phyloP scores from a whole-genome alignment of 2,329 filamentous ascomycete species.

The Botrytis hyacinthi region DNA sequence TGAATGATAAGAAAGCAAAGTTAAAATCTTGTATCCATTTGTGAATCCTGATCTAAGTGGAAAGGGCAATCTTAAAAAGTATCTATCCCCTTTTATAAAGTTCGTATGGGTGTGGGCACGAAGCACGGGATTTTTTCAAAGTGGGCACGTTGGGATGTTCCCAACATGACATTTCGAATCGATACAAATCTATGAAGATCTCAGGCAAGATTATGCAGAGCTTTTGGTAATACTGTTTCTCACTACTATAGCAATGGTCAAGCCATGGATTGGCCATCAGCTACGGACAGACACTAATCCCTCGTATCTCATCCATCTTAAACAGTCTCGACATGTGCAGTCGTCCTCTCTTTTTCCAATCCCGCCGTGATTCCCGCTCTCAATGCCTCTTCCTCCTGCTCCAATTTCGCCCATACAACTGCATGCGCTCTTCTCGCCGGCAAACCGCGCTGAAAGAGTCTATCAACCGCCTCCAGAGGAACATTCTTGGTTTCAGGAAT shows the following conservation, averaged over 20 bases:
- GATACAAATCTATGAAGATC: too few species aligned
- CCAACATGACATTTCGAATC: too few species aligned
- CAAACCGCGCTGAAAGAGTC: constrained; percentile 49
- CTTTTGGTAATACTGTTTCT: not conserved
- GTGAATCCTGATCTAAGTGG: too few species aligned
- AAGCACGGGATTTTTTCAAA: too few species aligned
- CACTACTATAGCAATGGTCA: not conserved
- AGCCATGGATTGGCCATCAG: not conserved
- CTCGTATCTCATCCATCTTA: not conserved
- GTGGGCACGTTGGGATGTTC: too few species aligned
- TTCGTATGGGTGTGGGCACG: too few species aligned
- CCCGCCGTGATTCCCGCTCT: constrained; percentile 26
- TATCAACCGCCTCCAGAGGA: constrained; percentile 63
- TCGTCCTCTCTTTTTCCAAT: constrained; percentile 21
- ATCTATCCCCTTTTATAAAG: too few species aligned
- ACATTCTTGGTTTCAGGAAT: constrained; percentile 66
- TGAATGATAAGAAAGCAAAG: not conserved
- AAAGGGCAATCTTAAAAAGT: too few species aligned
- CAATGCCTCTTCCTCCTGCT: constrained; percentile 30
- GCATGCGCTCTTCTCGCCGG: constrained; percentile 30
- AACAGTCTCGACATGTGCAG: not conserved
- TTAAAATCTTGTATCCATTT: not conserved
- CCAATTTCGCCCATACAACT: constrained; percentile 33
- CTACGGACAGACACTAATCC: not conserved
- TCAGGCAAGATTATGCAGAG: not conserved